These are phyloP conservation scores for Sphaerobolus stellatus DNA, from an alignment of 1,284 basidiomycete genomes.

Conservation along the genomic window DNA sequence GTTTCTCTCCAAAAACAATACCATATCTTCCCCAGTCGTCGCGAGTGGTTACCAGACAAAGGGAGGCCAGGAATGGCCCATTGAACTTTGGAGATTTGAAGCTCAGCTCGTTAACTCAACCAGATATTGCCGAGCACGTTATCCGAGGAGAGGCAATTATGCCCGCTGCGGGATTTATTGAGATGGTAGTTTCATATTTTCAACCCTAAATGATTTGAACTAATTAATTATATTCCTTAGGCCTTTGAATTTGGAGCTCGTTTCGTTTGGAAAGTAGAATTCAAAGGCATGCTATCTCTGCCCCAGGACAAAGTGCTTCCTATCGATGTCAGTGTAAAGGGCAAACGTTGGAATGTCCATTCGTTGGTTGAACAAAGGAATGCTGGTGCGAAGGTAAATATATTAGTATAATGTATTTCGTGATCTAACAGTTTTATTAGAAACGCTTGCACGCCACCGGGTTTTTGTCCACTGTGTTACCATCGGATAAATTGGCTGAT, in stretches of 20 bases:
- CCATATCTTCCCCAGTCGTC: constrained; percentile 13
- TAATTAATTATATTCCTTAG: no score
- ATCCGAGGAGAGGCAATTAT: constrained; percentile 42
- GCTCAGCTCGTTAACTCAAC: constrained; percentile 36
- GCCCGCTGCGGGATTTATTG: constrained; percentile 45
- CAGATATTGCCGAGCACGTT: constrained; percentile 38
- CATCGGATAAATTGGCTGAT: neutral
- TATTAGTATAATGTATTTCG: no score
- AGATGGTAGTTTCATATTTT: no score
- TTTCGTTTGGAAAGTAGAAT: constrained; percentile 26
- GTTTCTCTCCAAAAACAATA: constrained; percentile 22
- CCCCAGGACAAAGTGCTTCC: constrained; percentile 8
- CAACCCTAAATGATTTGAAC: no score
- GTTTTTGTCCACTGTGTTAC: constrained; percentile 27
- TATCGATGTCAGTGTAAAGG: constrained; percentile 15
- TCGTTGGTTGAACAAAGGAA: constrained; percentile 2
- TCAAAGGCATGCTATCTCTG: constrained; percentile 27
- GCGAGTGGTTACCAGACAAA: constrained; percentile 4
- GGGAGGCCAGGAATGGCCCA: constrained; percentile 29
- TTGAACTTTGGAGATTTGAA: constrained; percentile 32
- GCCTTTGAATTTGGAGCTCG: constrained; percentile 31
- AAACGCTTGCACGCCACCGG: constrained; percentile 32
- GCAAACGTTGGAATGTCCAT: constrained; percentile 14
- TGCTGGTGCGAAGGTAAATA: no score
- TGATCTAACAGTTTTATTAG: no score